Conservation (phyloP, 2,329 filamentous ascomycete species). For the Sarocladiaceae sp. region DNA sequence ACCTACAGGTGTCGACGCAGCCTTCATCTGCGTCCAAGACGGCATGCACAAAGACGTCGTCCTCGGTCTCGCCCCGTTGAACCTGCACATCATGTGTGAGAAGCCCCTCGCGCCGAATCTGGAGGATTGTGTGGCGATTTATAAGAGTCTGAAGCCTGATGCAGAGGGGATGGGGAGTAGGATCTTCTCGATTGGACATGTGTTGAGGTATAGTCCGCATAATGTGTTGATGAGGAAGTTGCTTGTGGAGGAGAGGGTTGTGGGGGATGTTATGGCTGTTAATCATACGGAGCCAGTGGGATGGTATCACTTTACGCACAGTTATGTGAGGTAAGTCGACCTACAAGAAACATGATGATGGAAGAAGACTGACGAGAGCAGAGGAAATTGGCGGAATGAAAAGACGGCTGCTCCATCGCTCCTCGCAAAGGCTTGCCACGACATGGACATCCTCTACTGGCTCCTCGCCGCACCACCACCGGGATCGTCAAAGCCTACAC, state of each 20-base stretch:
- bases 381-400: constrained; percentile 86
- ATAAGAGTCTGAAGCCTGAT: constrained; percentile 46
- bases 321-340: constrained; percentile 67
- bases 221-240: constrained; percentile 80
- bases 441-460: constrained; percentile 95
- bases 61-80: constrained; percentile 63
- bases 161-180: constrained; percentile 18
- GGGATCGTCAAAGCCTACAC: constrained; percentile 45
- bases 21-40: constrained; percentile 69
- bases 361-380: neutral
- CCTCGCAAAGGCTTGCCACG: constrained; percentile 93
- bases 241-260: constrained; percentile 66
- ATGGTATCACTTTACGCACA: constrained; percentile 93
- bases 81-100: constrained; percentile 87
- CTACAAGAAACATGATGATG: neutral
- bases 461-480: constrained; percentile 69
- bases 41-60: constrained; percentile 84
- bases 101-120: constrained; percentile 85
- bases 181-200: constrained; percentile 90
- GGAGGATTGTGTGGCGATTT: constrained; percentile 73
- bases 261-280: constrained; percentile 81
- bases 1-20: constrained; percentile 55
- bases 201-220: constrained; percentile 88
- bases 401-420: constrained; percentile 74
- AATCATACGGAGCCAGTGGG: constrained; percentile 94